phyloP scores from a whole-genome alignment of 352 stramenopile species.

The Pythium apleroticum region DNA sequence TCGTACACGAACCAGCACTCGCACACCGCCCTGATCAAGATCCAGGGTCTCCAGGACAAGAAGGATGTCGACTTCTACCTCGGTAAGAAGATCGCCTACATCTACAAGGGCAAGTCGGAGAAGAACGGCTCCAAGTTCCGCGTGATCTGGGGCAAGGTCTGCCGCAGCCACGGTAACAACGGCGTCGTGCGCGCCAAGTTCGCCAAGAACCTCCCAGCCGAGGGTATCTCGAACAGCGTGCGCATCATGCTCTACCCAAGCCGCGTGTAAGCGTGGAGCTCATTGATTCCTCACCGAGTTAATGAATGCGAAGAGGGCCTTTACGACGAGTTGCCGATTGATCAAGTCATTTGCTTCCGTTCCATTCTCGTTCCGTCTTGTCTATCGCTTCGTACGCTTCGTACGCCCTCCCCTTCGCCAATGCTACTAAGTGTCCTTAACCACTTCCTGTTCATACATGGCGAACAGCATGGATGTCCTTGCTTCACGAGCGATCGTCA shows the following conservation, averaged over 20 bases:
- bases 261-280: constrained; percentile 88
- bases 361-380: background rate
- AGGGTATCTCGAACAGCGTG: constrained; percentile 96
- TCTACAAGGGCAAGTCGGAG: constrained; percentile 97
- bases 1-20: constrained; percentile 97
- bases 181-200: constrained; percentile 99
- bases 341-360: constrained; percentile 11
- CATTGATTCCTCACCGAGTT: constrained; percentile 25
- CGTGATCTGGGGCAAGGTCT: constrained; percentile 99
- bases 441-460: no score
- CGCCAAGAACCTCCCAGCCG: constrained; percentile 95
- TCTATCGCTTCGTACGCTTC: background rate
- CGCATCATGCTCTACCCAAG: constrained; percentile 99
- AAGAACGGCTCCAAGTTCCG: constrained; percentile 98
- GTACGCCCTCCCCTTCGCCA: background rate
- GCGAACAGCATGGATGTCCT: no score
- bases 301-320: constrained; percentile 52
- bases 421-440: no score
- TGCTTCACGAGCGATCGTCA: no score
- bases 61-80: constrained; percentile 99
- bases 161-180: constrained; percentile 97
- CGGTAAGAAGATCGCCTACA: constrained; percentile 99
- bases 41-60: constrained; percentile 98
- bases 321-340: constrained; percentile 29
- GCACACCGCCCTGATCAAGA: constrained; percentile 99